Base-by-base conservation (phyloP, 148 eudicot genomes). In the Camellia lanceoleosa region DNA sequence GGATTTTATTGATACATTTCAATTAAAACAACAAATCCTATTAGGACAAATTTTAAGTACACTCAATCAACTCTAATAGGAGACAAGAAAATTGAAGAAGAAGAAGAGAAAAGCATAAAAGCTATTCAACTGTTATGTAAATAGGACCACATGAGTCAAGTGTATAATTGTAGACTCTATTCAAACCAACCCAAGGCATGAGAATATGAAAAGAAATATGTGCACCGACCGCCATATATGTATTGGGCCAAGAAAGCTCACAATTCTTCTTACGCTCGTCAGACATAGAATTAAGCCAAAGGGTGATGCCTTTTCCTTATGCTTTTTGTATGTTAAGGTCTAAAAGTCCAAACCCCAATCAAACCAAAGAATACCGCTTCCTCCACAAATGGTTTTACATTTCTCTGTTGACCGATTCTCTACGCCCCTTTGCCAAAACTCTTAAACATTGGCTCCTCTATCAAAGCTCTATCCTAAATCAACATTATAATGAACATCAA, bases 141-240 rank as follows among this genome's bases (percentile, higher is more conserved):
- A 23, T 23, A 23, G 23, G 23, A 23, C 23, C 23, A 23, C 23
- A 23, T 23, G 23, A 0, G 23, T 23, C 23, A 23, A 23, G 23
- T 23, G 23, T 23, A 23, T 23, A 23, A 23, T 23, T 23, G 23
- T 23, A 23, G 23, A 23, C 23, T 23, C 23, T 23, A 30, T 30
- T 30, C 38, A 30, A 30, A 30, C 38, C 38, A 30, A 30, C 0
- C 38, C 1, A 0, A 30, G 38, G 38, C 38, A 1, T 30, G 38
- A 30, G 60, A 78, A 46, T 49, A 79, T 30, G 18, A 64, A 8
- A 46, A 19, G 18, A 46, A 78, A 52, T 42, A 60, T 7, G 16
- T 51, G 42, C n/a, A 82, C 84, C 75, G 12, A 92, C 97, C 93
- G 97, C 97, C 97, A 92, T 74, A 90, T 85, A 85, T 92, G 94